phyloP scores from a whole-genome alignment of 176 grass and related monocot genomes.

The Stipa capillata region DNA sequence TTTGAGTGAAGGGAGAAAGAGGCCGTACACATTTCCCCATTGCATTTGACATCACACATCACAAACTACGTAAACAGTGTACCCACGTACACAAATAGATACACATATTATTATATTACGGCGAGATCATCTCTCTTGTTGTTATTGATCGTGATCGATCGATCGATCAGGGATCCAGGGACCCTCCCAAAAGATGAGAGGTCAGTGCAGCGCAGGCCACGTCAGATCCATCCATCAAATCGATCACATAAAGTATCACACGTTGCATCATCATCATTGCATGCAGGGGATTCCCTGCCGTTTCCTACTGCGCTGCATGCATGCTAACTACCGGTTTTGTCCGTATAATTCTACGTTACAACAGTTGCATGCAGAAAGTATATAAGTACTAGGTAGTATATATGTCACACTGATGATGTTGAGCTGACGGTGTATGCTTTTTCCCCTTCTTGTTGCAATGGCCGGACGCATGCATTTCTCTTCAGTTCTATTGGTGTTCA shows the following conservation, averaged over 20 bases:
- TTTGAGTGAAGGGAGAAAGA: slow-evolving; percentile 44
- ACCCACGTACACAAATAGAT: neutral
- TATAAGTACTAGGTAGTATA: neutral
- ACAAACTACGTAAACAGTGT: neutral
- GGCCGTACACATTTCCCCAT: slow-evolving; percentile 69
- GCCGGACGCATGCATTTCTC: neutral
- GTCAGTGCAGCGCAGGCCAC: slow-evolving; percentile 41
- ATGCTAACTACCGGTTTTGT: neutral
- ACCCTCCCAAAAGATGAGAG: slow-evolving; percentile 45
- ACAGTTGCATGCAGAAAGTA: slow-evolving; percentile 17
- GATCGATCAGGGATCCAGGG: neutral
- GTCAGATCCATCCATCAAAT: slow-evolving; percentile 32
- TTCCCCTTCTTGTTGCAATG: neutral
- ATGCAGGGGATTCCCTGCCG: slow-evolving; percentile 7
- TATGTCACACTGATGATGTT: neutral
- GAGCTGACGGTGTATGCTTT: too few relatives aligned
- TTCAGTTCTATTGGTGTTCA: neutral
- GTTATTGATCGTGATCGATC: neutral
- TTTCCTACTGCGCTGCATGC: slow-evolving; percentile 18
- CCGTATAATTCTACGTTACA: neutral
- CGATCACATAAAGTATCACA: slow-evolving; percentile 54
- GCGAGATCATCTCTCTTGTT: neutral
- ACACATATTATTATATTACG: too few relatives aligned
- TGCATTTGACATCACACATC: neutral
- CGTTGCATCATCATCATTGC: slow-evolving; percentile 48